Evolutionary conservation across 805 yeast genomes (phyloP).

Genomic region (Saccharomycopsis sp.): DNA sequence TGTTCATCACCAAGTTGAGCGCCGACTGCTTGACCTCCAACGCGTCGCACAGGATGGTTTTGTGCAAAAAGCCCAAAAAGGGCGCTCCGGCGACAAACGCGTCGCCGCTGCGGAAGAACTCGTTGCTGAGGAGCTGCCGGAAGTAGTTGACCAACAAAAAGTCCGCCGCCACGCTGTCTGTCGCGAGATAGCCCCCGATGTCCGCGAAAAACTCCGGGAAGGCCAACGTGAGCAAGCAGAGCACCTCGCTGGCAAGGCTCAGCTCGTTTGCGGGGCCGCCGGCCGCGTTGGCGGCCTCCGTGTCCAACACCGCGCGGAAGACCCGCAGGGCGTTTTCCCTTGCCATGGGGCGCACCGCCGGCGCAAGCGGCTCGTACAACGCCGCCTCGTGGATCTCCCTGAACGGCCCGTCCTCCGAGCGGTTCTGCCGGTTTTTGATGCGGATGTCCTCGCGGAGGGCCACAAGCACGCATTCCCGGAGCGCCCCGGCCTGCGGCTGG

Average conservation of each 20-base stretch:
- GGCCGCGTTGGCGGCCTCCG: conserved; percentile 2
- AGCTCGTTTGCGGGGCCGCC: conserved; percentile 17
- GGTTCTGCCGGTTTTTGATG: conserved; percentile 6
- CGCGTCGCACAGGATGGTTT: conserved; percentile 31
- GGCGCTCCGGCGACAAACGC: conserved; percentile 23
- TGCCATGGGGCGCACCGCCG: neutral
- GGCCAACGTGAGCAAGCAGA: conserved; percentile 22
- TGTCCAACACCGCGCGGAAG: conserved; percentile 8
- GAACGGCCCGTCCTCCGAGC: conserved; percentile 20
- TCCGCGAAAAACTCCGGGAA: neutral
- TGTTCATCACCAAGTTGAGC: conserved; percentile 50
- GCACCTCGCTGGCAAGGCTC: conserved; percentile 24
- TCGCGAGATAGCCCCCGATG: neutral
- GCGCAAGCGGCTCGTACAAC: conserved; percentile 11
- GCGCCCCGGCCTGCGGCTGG: conserved; percentile 3
- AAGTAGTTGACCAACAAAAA: conserved; percentile 9
- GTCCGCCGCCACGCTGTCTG: neutral
- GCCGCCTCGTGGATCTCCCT: conserved; percentile 21
- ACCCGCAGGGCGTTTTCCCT: conserved; percentile 2
- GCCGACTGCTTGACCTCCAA: conserved; percentile 56
- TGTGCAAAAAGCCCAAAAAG: conserved; percentile 22
- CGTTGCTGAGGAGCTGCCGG: conserved; percentile 9
- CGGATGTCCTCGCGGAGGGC: conserved; percentile 29
- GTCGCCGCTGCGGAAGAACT: conserved; percentile 24
- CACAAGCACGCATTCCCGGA: conserved; percentile 26